A percentile compares a stretch with the other conserved stretches of the same genome.
phyloP scores from a whole-genome alignment of 352 stramenopile genomes.

The Phytophthora sansomeana region DNA sequence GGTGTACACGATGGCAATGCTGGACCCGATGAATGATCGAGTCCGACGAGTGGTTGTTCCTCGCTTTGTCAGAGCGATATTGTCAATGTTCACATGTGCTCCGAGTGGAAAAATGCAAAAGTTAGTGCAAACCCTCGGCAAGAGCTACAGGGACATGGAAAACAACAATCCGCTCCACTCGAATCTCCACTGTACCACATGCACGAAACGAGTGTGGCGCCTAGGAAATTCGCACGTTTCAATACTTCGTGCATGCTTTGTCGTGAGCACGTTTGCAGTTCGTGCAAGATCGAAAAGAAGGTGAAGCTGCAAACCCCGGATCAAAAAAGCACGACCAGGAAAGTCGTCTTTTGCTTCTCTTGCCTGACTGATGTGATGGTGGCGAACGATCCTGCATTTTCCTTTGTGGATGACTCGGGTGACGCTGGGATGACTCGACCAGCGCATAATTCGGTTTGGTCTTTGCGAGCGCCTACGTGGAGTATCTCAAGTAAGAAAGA shows the following conservation, averaged over 20 bases:
- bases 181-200: constrained; percentile 30
- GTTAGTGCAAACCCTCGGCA: constrained; percentile 22
- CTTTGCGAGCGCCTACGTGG: constrained; percentile 16
- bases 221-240: constrained; percentile 15
- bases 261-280: constrained; percentile 30
- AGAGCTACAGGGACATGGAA: constrained; percentile 24
- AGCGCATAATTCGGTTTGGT: constrained; percentile 20
- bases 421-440: background rate
- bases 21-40: constrained; percentile 32
- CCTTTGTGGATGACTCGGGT: constrained; percentile 19
- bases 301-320: constrained; percentile 30
- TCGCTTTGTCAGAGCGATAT: constrained; percentile 28
- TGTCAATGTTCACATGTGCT: constrained; percentile 29
- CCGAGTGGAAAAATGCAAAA: constrained; percentile 23
- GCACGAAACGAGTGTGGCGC: constrained; percentile 22
- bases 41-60: constrained; percentile 32
- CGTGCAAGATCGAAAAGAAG: constrained; percentile 42
- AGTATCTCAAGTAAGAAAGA: constrained; percentile 18
- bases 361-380: constrained; percentile 32
- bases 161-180: constrained; percentile 6
- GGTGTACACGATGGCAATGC: constrained; percentile 32
- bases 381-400: constrained; percentile 17
- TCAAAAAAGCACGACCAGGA: constrained; percentile 24
- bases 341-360: constrained; percentile 45
- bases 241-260: constrained; percentile 38